Conservation (phyloP, 805 yeast genomes). For the Lipomyces sp. region DNA sequence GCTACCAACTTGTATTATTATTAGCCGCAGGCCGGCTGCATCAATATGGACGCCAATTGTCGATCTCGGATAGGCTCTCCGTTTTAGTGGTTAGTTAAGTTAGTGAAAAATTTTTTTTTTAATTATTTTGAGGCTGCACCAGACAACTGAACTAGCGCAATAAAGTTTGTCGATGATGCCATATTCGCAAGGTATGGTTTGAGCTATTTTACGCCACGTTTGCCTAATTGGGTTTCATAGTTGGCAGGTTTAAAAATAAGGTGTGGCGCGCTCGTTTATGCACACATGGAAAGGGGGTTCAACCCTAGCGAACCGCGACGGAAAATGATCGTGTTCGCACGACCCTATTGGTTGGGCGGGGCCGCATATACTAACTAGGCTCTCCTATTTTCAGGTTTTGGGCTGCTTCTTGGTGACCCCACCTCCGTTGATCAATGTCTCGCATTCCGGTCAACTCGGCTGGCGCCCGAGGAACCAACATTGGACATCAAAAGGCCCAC, state of each 20-base stretch:
- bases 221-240: neutral
- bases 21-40: too few species aligned
- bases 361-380: too few species aligned
- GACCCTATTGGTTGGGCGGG: neutral
- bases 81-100: neutral
- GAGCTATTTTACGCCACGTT: neutral
- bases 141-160: neutral
- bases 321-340: too few species aligned
- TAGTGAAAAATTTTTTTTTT: neutral
- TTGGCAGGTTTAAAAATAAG: neutral
- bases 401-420: too few species aligned
- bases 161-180: neutral
- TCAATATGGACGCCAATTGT: neutral
- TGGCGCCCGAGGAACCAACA: too few species aligned
- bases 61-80: neutral
- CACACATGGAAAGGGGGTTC: neutral
- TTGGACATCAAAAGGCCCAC: too few species aligned
- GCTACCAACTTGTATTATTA: too few species aligned
- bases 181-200: neutral
- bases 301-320: too few species aligned
- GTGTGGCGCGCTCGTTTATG: slow-evolving; percentile 28
- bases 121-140: neutral
- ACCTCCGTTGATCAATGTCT: too few species aligned
- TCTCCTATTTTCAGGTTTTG: too few species aligned
- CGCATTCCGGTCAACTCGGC: too few species aligned